These are phyloP conservation scores for Heritiera fomes DNA, from an alignment of 345 rosid species.

Conservation along the genomic window DNA sequence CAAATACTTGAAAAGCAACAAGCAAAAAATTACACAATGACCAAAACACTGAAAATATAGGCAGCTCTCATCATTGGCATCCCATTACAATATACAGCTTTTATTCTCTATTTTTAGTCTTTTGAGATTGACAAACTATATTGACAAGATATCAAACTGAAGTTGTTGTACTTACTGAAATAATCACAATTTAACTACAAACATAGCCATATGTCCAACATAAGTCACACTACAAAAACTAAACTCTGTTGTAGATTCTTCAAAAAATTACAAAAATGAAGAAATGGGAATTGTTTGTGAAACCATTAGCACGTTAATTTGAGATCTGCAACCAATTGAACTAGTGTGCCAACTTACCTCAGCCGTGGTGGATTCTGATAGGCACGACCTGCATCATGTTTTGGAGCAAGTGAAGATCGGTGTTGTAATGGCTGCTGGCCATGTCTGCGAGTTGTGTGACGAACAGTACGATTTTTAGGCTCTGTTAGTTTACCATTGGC, in stretches of 20 bases:
- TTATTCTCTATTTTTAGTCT: neutral
- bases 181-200: constrained; percentile 16
- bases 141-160: neutral
- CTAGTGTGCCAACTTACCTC: constrained; percentile 20
- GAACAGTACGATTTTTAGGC: constrained; percentile 46
- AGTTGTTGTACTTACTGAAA: neutral
- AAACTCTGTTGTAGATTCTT: neutral
- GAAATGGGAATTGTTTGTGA: neutral
- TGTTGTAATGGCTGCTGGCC: constrained; percentile 44
- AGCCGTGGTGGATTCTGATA: constrained; percentile 28
- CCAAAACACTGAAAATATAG: neutral
- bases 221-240: neutral
- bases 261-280: constrained; percentile 1
- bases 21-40: neutral
- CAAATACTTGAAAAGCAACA: neutral
- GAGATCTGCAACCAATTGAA: neutral
- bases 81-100: neutral
- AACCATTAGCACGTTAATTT: neutral
- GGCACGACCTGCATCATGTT: constrained; percentile 32
- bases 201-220: neutral
- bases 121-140: neutral
- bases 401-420: constrained; percentile 56
- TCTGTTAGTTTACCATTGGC: constrained; percentile 49
- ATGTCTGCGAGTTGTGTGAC: constrained; percentile 28
- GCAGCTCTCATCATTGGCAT: constrained; percentile 1